A percentile compares a stretch with the other conserved stretches of the same genome.
These are phyloP conservation scores for Corymbia maculata DNA, from an alignment of 345 rosid genomes.

Conservation along the genomic window DNA sequence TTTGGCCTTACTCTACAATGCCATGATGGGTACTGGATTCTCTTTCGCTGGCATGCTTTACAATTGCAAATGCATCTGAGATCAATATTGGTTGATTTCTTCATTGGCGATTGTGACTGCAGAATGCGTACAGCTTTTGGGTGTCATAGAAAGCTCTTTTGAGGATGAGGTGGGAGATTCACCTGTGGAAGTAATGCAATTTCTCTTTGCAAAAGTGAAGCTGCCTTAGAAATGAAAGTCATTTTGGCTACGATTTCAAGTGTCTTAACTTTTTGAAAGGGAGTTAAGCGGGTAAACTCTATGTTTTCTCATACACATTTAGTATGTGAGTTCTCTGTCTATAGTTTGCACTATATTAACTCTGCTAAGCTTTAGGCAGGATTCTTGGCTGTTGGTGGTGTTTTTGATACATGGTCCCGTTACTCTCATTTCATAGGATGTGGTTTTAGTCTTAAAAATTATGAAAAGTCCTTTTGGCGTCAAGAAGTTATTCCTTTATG, in stretches of 20 bases:
- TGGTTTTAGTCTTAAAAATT: constrained; percentile 14
- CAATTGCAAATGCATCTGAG: constrained; percentile 9
- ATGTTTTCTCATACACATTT: too few species aligned
- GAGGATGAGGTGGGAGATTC: not conserved
- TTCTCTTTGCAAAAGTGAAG: not conserved
- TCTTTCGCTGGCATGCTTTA: constrained; percentile 4
- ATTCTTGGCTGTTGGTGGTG: constrained; percentile 21
- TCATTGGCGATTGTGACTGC: not conserved
- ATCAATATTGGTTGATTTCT: not conserved
- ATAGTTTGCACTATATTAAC: constrained; percentile 11
- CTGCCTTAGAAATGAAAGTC: constrained; percentile 12
- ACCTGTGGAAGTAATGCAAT: not conserved
- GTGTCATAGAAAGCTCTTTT: too few species aligned
- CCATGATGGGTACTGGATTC: constrained; percentile 14
- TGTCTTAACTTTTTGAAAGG: constrained; percentile 15
- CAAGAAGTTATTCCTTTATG: constrained; percentile 6
- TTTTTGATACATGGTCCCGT: constrained; percentile 29
- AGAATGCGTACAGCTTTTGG: not conserved
- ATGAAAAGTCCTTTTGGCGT: constrained; percentile 13
- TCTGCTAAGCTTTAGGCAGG: constrained; percentile 42
- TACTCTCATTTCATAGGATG: constrained; percentile 31
- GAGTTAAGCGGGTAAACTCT: constrained; percentile 17
- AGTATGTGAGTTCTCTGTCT: too few species aligned
- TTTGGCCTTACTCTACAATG: constrained; percentile 24
- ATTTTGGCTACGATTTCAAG: constrained; percentile 11